phyloP scores from a whole-genome alignment of 2,329 filamentous ascomycete genomes.

The Aureobasidium lini region DNA sequence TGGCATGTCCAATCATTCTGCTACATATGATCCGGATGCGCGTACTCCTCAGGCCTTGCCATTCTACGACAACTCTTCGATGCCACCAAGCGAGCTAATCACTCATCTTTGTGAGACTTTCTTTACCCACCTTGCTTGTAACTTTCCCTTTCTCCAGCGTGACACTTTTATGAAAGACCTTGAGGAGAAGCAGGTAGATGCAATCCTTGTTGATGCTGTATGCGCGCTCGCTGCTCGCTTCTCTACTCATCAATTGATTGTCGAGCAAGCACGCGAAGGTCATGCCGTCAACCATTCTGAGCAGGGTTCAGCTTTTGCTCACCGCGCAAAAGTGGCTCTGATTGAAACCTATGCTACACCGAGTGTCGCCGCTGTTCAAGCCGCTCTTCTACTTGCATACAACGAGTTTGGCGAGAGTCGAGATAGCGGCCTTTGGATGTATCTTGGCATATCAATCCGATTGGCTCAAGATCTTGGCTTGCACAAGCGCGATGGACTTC shows the following conservation, averaged over 20 bases:
- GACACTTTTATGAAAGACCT: constrained; percentile 67
- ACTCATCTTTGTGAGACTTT: constrained; percentile 71
- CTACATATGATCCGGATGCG: constrained; percentile 23
- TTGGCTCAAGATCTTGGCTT: constrained; percentile 75
- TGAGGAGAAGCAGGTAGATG: constrained; percentile 71
- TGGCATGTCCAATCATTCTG: constrained; percentile 19
- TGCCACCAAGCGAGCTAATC: constrained; percentile 67
- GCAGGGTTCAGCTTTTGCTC: constrained; percentile 69
- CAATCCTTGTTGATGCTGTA: constrained; percentile 79
- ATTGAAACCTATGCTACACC: constrained; percentile 78
- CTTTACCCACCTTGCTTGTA: constrained; percentile 75
- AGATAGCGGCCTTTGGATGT: constrained; percentile 91
- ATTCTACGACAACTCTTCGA: constrained; percentile 67
- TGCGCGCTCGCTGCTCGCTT: constrained; percentile 78
- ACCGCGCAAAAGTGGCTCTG: constrained; percentile 73
- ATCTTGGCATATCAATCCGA: constrained; percentile 76
- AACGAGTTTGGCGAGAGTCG: constrained; percentile 83
- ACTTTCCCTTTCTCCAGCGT: constrained; percentile 72
- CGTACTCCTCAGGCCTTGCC: constrained; percentile 45
- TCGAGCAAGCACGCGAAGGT: constrained; percentile 43
- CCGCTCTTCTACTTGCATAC: constrained; percentile 75
- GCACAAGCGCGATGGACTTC: constrained; percentile 71
- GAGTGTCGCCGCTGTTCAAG: constrained; percentile 75
- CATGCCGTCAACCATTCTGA: constrained; percentile 47
- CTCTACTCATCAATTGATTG: constrained; percentile 52